A percentile compares a stretch with the other conserved stretches of the same genome.
Conservation (phyloP, 2,329 filamentous ascomycete species). For the Ilyonectria mors-panacis region DNA sequence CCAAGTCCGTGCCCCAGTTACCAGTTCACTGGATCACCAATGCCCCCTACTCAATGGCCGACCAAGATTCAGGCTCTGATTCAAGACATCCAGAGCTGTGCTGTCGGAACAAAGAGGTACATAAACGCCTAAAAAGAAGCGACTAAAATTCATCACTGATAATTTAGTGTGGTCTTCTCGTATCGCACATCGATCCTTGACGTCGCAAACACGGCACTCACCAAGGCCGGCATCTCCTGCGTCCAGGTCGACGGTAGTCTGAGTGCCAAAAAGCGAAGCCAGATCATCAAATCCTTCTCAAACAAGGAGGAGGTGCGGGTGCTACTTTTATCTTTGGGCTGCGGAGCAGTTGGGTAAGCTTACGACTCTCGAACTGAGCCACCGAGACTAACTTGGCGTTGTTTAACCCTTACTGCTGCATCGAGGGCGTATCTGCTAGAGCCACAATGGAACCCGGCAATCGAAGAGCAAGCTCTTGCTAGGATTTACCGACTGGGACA, state of each 20-base stretch:
- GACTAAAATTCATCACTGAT: too few species aligned
- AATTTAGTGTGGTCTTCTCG: constrained; percentile 7
- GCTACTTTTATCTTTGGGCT: not conserved
- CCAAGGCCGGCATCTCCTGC: not conserved
- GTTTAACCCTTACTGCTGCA: constrained; percentile 7
- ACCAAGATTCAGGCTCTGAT: constrained; percentile 8
- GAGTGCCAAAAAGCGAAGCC: not conserved
- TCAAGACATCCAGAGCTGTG: not conserved
- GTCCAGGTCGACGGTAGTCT: not conserved
- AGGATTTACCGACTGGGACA: constrained; percentile 11
- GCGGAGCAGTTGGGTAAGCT: constrained; percentile 13
- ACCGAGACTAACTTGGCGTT: constrained; percentile 1
- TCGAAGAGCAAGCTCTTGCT: constrained; percentile 12
- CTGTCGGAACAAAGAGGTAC: constrained; percentile 1
- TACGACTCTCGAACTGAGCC: not conserved
- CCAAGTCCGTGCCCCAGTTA: not conserved
- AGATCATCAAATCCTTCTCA: not conserved
- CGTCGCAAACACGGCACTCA: constrained; percentile 1
- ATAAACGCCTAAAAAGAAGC: not conserved
- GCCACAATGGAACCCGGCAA: constrained; percentile 10
- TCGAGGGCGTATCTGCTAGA: constrained; percentile 11
- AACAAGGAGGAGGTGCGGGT: not conserved
- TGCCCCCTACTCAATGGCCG: not conserved
- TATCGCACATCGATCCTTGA: constrained; percentile 4
- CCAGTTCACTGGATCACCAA: not conserved